Percentiles rank a stretch among this genome's conserved stretches.
These are phyloP conservation scores for Botrytis fragariae DNA, from an alignment of 2,329 filamentous ascomycete species.

Conservation along the genomic window DNA sequence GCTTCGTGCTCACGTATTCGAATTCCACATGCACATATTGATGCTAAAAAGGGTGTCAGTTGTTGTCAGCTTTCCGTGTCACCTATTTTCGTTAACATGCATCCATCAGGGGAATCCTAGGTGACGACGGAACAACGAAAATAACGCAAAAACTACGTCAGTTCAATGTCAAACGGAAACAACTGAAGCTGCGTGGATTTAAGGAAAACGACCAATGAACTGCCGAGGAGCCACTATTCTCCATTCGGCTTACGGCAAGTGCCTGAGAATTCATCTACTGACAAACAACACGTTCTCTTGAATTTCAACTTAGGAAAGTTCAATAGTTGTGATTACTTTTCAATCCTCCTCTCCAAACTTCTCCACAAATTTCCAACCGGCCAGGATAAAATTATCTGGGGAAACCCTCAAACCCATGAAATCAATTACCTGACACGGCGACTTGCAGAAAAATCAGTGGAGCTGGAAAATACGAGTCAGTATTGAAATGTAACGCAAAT, in stretches of 20 bases:
- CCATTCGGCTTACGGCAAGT: background rate
- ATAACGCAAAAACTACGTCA: background rate
- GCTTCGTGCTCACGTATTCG: background rate
- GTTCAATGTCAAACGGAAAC: background rate
- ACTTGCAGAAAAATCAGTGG: conserved; percentile 10
- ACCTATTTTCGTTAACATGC: background rate
- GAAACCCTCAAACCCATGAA: background rate
- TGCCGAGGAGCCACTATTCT: background rate
- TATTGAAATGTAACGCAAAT: background rate
- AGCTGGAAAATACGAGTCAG: background rate
- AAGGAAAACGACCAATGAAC: background rate
- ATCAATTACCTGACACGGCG: background rate
- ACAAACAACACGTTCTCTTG: background rate
- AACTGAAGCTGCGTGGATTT: background rate
- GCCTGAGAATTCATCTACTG: background rate
- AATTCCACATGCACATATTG: background rate
- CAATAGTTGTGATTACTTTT: background rate
- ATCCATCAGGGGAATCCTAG: background rate
- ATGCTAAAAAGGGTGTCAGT: background rate
- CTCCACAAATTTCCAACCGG: background rate
- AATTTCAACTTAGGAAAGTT: background rate
- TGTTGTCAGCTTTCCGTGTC: conserved; percentile 9
- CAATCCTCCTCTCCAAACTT: conserved; percentile 3
- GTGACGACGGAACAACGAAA: background rate
- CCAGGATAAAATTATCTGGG: background rate